Evolutionary conservation across 139 green algal genomes (phyloP), one percentile per base, ranked within the genome.

Genomic region (Zygnema circumcarinatum): DNA sequence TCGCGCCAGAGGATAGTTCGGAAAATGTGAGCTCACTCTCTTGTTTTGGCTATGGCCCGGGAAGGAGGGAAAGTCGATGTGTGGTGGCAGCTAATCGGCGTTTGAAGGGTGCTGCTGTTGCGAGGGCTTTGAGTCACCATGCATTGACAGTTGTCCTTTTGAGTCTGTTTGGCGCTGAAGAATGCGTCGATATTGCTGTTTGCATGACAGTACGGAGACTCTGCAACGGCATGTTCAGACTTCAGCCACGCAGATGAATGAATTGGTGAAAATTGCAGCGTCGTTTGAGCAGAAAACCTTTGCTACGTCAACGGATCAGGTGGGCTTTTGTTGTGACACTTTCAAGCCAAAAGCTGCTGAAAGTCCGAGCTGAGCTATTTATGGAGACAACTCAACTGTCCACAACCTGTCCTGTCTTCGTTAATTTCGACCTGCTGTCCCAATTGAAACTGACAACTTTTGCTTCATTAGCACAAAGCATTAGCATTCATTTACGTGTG

Each of bases 251-350:
- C 35, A 78, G 35, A 78, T 78, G 69, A 78, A 78, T 40, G 69
- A 78, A 40, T 40, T 78, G 35, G 35, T 52, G 3, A 39, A 40
- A 39, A 40, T 78, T 78, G 69, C 69, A 36, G 16, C 69, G 3
- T 78, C 69, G 16, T 78, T 78, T 40, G 69, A 78, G 36, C 69
- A 78, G 36, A 78, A 78, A 40, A 78, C 36, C 7, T 78, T 78
- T 78, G 35, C 69, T 52, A 78, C 69, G 3, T 3, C 69, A 39
- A 78, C 69, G 3, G 36, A 78, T 40, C 69, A 78, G 69, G 69
- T 41, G 16, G 16, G 47, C 7, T 16, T 62, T 16, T 62, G n/a
- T n/a, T n/a, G n/a, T n/a, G n/a, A n/a, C n/a, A n/a, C n/a, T n/a
- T n/a, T n/a, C n/a, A n/a, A n/a, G n/a, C n/a, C n/a, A n/a, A n/a